Evolutionary conservation across 768 basidiomycete species (phyloP), one percentile per base, ranked within the genome.

Genomic region (Rhodosporidiobolus odoratus): DNA sequence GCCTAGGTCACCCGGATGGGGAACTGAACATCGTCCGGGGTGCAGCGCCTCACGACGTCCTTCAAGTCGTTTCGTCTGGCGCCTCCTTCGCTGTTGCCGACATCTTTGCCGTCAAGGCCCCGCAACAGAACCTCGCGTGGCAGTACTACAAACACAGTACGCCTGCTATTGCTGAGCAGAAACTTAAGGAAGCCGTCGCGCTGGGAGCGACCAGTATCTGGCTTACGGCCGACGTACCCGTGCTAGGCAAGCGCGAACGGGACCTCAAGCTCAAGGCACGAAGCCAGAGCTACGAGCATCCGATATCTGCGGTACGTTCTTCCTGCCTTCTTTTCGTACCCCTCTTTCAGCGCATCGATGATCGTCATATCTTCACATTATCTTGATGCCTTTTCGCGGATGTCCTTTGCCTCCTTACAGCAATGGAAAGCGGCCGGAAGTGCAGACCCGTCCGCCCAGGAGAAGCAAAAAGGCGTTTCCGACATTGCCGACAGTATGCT

Each of bases 1-100:
- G 86, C 67, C 82, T 94, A 0, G 93, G 92, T 1, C 92, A 97
- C 78, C 92, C 92, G 17, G 69, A 77, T 83, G 92, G 92, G 25
- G 92, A 96, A 81, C 81, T 84, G 37, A 94, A 93, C 79, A 86
- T 94, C 67, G 88, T 89, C 2, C 84, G 83, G 64, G 91, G 86
- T 13, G 87, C 87, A 17, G 85, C 83, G 32, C 81, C 82, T 69
- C 84, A 84, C 35, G 85, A 86, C 35, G 86, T 93, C 68, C 86
- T 92, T 38, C 93, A 95, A 76, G 80, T 82, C n/a, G 83, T 84
- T 48, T 79, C 83, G 1, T 77, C 77, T 66, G 80, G 80, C 65
- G 80, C 81, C 1, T 78, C 76, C 34, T 79, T 79, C 62, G 75
- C 78, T 17, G 63, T 82, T 38, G 79, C 80, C 66, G 82, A 82